phyloP scores from a whole-genome alignment of 78 protist genomes.

The Bigelowiella natans region DNA sequence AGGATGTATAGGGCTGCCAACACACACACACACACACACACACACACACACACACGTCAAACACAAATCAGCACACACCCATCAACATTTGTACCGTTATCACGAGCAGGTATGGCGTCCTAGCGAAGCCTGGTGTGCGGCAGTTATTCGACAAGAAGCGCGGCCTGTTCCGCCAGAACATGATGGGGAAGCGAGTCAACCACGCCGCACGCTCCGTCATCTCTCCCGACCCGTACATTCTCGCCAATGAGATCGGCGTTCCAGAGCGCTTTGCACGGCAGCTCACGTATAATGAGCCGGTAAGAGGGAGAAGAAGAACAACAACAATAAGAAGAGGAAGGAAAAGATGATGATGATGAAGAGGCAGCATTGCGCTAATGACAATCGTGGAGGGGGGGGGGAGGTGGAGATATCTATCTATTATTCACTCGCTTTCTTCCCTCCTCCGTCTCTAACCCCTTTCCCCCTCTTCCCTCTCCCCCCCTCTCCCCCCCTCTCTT shows the following conservation, averaged over 20 bases:
- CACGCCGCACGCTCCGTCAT: constrained; percentile 93
- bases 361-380: no score
- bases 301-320: no score
- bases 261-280: background rate
- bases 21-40: background rate
- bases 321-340: no score
- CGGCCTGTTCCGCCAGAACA: constrained; percentile 92
- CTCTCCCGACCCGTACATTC: constrained; percentile 86
- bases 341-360: no score
- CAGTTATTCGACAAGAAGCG: constrained; percentile 14
- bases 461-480: constrained; percentile 47
- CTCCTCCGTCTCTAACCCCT: constrained; percentile 9
- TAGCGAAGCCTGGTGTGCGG: background rate
- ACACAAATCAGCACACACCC: background rate
- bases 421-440: no score
- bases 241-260: constrained; percentile 82
- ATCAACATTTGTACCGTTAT: background rate
- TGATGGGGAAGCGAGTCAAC: constrained; percentile 98
- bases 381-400: no score
- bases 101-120: background rate
- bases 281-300: no score
- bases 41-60: background rate
- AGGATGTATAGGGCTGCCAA: no score
- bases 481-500: background rate
- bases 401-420: no score